Evolutionary conservation across 352 stramenopile species (phyloP).

Genomic region (Aphanomyces stellatus): DNA sequence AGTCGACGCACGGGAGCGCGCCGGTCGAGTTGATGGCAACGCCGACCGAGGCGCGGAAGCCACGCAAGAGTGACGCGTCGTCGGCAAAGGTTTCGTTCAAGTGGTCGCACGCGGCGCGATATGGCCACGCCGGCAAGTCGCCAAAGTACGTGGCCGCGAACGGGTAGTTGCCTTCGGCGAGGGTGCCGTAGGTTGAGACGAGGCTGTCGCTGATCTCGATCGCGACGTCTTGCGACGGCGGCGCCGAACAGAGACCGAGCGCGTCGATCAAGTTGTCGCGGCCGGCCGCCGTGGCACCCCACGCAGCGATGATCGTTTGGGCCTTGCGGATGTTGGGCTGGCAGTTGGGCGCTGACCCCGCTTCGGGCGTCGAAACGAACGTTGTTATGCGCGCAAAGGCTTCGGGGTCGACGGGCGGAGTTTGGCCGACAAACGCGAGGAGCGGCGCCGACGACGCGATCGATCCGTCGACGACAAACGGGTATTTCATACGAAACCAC

Average conservation of each 20-base stretch:
- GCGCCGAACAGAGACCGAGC: conserved; percentile 44
- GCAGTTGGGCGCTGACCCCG: conserved; percentile 61
- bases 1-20: conserved; percentile 44
- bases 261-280: conserved; percentile 31
- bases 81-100: conserved; percentile 36
- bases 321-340: conserved; percentile 64
- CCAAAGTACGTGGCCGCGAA: conserved; percentile 94
- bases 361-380: conserved; percentile 55
- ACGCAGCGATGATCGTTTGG: conserved; percentile 40
- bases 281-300: conserved; percentile 39
- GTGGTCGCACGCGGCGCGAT: conserved; percentile 78
- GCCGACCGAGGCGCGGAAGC: conserved; percentile 44
- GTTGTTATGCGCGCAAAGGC: conserved; percentile 44
- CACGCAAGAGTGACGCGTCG: conserved; percentile 33
- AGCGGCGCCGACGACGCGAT: conserved; percentile 90
- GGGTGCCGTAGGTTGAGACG: conserved; percentile 79
- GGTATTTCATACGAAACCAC: conserved; percentile 92
- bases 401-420: conserved; percentile 55
- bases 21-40: conserved; percentile 75
- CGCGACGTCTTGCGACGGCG: conserved; percentile 38
- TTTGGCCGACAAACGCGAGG: conserved; percentile 49
- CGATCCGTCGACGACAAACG: conserved; percentile 78
- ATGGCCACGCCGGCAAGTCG: conserved; percentile 85
- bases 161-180: conserved; percentile 95
- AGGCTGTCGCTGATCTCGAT: conserved; percentile 46